Conservation (phyloP, 2,329 filamentous ascomycete genomes). For the Exophiala sp. region DNA sequence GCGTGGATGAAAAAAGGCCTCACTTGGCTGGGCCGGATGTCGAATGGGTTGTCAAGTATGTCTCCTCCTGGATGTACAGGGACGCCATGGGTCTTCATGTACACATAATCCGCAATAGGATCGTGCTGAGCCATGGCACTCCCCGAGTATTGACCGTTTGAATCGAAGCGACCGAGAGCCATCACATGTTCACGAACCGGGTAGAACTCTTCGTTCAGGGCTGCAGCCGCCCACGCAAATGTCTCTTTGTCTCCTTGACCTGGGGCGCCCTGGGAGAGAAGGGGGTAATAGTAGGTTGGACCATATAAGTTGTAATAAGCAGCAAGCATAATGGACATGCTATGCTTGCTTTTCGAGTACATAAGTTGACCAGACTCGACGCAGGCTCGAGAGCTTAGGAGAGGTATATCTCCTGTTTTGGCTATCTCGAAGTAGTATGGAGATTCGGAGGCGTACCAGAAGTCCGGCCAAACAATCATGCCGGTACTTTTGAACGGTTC, state of each 20-base stretch:
- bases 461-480: slow-evolving; percentile 58
- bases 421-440: slow-evolving; percentile 44
- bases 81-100: slow-evolving; percentile 11
- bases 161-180: slow-evolving; percentile 21
- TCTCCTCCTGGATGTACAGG: slow-evolving; percentile 28
- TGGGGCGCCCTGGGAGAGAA: slow-evolving; percentile 46
- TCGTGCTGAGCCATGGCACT: slow-evolving; percentile 37
- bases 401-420: slow-evolving; percentile 32
- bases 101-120: slow-evolving; percentile 33
- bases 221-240: slow-evolving; percentile 45
- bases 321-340: slow-evolving; percentile 43
- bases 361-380: slow-evolving; percentile 47
- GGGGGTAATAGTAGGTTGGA: slow-evolving; percentile 43
- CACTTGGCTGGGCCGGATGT: slow-evolving; percentile 28
- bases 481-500: slow-evolving; percentile 53
- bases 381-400: slow-evolving; percentile 34
- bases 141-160: slow-evolving; percentile 29
- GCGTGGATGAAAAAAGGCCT: slow-evolving; percentile 40
- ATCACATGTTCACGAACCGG: slow-evolving; percentile 37
- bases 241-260: slow-evolving; percentile 54
- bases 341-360: slow-evolving; percentile 43
- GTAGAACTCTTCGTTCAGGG: slow-evolving; percentile 40
- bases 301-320: slow-evolving; percentile 51
- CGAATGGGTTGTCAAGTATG: slow-evolving; percentile 30
- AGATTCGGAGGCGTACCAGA: slow-evolving; percentile 44